phyloP scores from a whole-genome alignment of 441 rosid species.

The Euphorbia celastroides region DNA sequence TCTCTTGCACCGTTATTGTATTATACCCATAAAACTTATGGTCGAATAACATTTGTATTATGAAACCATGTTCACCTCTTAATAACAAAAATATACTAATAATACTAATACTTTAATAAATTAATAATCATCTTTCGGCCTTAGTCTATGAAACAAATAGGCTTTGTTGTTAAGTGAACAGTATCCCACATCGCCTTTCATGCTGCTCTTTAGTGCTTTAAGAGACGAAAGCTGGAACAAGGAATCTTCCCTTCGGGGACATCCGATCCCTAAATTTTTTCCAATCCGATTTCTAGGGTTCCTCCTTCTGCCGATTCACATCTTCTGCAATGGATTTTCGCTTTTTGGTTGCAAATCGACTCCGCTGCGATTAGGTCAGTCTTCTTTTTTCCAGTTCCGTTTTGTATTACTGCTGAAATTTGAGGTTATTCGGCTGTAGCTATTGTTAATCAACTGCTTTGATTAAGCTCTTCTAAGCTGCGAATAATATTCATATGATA shows the following conservation, averaged over 20 bases:
- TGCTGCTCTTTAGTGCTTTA: neutral
- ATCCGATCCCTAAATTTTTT: constrained; percentile 27
- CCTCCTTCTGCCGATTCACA: neutral
- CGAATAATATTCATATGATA: too few species aligned
- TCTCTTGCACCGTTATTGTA: too few species aligned
- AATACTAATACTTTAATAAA: too few species aligned
- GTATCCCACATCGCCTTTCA: neutral
- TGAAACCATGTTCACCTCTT: too few species aligned
- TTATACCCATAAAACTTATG: too few species aligned
- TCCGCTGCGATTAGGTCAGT: neutral
- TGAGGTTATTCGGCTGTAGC: neutral
- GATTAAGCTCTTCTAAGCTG: too few species aligned
- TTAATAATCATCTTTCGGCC: too few species aligned
- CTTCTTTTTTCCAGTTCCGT: neutral
- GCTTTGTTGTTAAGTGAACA: too few species aligned
- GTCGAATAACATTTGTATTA: too few species aligned
- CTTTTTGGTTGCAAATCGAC: neutral
- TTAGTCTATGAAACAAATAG: too few species aligned
- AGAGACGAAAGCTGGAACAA: neutral
- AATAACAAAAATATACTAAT: too few species aligned
- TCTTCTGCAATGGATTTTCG: neutral
- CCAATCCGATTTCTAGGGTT: neutral
- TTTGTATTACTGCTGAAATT: too few species aligned
- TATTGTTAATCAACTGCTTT: neutral
- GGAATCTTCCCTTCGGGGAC: constrained; percentile 21